These are phyloP conservation scores for Chrysosphaeria jannelii DNA, from an alignment of 2,329 filamentous ascomycete genomes.

Conservation along the genomic window DNA sequence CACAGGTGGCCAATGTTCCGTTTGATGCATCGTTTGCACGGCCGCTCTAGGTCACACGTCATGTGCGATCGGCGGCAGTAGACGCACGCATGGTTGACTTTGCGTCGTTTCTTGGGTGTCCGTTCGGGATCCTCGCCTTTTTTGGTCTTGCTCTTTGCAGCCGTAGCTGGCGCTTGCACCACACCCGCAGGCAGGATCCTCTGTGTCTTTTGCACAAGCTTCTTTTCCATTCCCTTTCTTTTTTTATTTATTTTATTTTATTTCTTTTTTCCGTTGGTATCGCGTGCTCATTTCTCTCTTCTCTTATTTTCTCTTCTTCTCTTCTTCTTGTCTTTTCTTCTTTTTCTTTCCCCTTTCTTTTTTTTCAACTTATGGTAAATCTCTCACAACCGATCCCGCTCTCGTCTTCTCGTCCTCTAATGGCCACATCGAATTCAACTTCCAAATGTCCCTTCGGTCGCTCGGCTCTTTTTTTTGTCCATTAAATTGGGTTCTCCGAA, in stretches of 20 bases:
- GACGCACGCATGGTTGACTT: conserved; percentile 71
- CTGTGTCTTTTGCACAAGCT: conserved; percentile 3
- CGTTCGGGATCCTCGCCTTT: conserved; percentile 10
- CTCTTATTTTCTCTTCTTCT: neutral
- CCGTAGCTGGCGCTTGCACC: conserved; percentile 2
- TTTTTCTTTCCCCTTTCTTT: neutral
- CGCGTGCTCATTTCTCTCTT: neutral
- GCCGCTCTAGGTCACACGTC: conserved; percentile 85
- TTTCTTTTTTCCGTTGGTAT: neutral
- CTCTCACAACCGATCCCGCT: too few species aligned
- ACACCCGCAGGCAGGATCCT: too few species aligned
- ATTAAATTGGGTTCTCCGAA: too few species aligned
- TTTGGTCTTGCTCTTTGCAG: conserved; percentile 1
- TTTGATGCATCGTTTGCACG: conserved; percentile 93
- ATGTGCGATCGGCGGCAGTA: conserved; percentile 85
- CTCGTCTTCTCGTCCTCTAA: too few species aligned
- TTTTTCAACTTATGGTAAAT: too few species aligned
- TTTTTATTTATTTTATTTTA: neutral
- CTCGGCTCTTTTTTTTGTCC: too few species aligned
- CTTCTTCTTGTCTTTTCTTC: neutral
- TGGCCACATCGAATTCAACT: too few species aligned
- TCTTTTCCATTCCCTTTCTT: conserved; percentile 2
- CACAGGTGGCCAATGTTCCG: conserved; percentile 95
- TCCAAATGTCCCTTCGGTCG: too few species aligned
- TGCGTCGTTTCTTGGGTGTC: conserved; percentile 59